Evolutionary conservation across 2,329 filamentous ascomycete species (phyloP), one percentile per base, ranked within the genome.

Genomic region (Sclerotinia spermophila): DNA sequence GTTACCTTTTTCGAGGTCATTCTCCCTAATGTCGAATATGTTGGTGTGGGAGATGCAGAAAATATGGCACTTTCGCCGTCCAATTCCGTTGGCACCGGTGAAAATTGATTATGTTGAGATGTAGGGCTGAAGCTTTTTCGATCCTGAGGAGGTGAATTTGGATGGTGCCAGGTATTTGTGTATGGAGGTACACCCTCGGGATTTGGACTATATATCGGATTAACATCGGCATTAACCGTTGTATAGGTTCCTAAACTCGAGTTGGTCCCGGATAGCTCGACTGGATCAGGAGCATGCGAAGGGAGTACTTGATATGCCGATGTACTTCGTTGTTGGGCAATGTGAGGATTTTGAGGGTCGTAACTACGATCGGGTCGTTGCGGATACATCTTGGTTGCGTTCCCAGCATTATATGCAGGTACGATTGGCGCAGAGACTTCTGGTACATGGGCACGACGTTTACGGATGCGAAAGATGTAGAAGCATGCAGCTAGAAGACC

Each of bases 401-500:
- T 53, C 10, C 70, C 66, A 40, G 70, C 8, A 8, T 19, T 17
- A 68, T n/a, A 45, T 68, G 15, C 61, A 65, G 33, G 58, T 58
- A 60, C 35, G 59, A 64, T 51, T 27, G 66, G 64, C 11, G 51
- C 62, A 15, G 66, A 71, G 11, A 65, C 61, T 27, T 60, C 61
- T n/a, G 68, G 68, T 21, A 65, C n/a, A 30, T 58, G 48, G 27
- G 30, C 33, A 10, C 40, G 53, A 45, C 60, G 10, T 38, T 45
- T 65, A 44, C 72, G 65, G 38, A 61, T 44, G 38, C 79, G 79
- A 48, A 81, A 55, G 61, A 82, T 74, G 61, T 78, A 79, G 69
- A 78, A 80, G 38, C 71, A 70, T 40, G 75, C 78, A 17, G 15
- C 60, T 7, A 69, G 27, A 19, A 66, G 19, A 7, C 35, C 60